A percentile compares a stretch with the other conserved stretches of the same genome.
These are phyloP conservation scores for Trichosanthes truncata DNA, from an alignment of 306 rosid species.

Conservation along the genomic window DNA sequence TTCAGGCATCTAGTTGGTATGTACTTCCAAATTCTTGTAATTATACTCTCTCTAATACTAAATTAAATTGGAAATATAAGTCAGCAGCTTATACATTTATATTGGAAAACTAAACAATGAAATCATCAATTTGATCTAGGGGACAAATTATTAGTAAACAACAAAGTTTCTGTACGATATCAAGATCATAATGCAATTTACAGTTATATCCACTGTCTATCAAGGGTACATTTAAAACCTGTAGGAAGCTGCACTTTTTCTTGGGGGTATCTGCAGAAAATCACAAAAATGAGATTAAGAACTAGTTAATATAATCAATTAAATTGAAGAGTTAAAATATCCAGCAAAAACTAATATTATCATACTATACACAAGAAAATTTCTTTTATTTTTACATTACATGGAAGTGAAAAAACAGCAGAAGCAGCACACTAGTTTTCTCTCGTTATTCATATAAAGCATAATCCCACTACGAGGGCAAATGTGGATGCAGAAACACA, in stretches of 20 bases:
- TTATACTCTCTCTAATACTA: neutral
- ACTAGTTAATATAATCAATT: neutral
- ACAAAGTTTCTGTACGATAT: neutral
- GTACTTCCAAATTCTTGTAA: neutral
- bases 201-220: neutral
- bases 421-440: neutral
- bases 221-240: constrained; percentile 43
- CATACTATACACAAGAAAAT: neutral
- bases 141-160: no score
- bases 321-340: neutral
- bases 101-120: neutral
- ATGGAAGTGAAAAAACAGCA: neutral
- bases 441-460: neutral
- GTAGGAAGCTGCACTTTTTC: constrained; percentile 92
- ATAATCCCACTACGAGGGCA: neutral
- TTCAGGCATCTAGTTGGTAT: neutral
- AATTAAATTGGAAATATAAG: neutral
- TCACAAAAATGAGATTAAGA: constrained; percentile 13
- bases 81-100: neutral
- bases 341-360: neutral
- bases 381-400: no score
- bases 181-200: neutral
- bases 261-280: constrained; percentile 85
- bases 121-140: no score
- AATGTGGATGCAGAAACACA: constrained; percentile 1